A percentile compares a stretch with the other conserved stretches of the same genome.
These are phyloP conservation scores for Lachancea sp. DNA, from an alignment of 805 yeast species.

Conservation along the genomic window DNA sequence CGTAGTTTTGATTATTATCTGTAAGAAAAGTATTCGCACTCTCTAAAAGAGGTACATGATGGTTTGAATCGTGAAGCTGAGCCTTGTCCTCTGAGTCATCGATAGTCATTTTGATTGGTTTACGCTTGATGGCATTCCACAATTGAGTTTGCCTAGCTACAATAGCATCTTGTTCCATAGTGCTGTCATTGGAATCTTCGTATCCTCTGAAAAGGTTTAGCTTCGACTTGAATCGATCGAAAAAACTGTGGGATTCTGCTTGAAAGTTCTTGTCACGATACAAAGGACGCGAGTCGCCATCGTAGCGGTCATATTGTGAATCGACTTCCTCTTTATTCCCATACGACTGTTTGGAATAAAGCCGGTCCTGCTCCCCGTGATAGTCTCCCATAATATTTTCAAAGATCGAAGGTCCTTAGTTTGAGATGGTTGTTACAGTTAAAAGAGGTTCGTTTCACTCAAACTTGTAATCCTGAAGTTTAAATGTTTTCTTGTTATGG, in stretches of 20 bases:
- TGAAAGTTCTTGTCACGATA: background rate
- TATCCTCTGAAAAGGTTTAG: conserved; percentile 8
- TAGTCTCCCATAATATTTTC: conserved; percentile 3
- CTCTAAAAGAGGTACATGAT: conserved; percentile 6
- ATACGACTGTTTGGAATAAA: conserved; percentile 5
- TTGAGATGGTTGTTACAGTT: too few relatives aligned
- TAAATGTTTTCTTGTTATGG: background rate
- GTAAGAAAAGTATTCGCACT: conserved; percentile 27
- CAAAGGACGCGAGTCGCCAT: background rate
- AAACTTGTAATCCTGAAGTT: background rate
- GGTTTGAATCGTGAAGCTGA: background rate
- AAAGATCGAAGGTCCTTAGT: background rate
- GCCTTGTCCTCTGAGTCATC: background rate
- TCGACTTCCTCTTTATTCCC: background rate
- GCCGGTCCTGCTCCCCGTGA: conserved; percentile 5
- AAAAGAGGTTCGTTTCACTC: too few relatives aligned
- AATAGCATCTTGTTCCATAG: conserved; percentile 3
- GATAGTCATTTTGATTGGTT: conserved; percentile 5
- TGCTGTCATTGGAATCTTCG: conserved; percentile 1
- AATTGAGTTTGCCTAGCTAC: conserved; percentile 9
- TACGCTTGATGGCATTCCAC: conserved; percentile 11
- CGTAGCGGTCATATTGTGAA: conserved; percentile 1
- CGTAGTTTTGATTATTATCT: conserved; percentile 14
- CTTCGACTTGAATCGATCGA: conserved; percentile 10
- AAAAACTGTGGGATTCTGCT: conserved; percentile 9